Evolutionary conservation across 371 early-diverging fungal species (phyloP).

Genomic region (Mortierella sp.): DNA sequence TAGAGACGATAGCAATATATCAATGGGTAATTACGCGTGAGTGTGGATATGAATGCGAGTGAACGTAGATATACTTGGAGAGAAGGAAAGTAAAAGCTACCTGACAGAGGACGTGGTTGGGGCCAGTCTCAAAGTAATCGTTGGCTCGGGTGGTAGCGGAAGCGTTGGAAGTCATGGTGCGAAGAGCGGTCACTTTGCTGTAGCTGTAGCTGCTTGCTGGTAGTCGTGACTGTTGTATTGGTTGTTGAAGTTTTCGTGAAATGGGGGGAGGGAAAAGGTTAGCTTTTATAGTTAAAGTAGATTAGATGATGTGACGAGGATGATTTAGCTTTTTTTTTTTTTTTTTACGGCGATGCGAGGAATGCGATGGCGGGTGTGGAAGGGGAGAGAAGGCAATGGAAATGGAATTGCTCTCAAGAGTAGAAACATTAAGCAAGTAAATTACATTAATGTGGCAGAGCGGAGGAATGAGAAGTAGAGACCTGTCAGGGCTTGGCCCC

Average conservation of each 20-base stretch:
- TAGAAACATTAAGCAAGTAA: neutral
- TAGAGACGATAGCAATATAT: neutral
- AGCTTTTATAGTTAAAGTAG: neutral
- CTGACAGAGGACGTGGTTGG: slow-evolving; percentile 41
- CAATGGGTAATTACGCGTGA: no score
- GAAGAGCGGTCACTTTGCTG: neutral
- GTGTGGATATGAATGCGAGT: neutral
- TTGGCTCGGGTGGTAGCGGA: neutral
- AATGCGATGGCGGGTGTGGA: slow-evolving; percentile 14
- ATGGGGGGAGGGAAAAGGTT: neutral
- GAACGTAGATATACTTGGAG: neutral
- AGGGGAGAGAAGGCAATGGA: slow-evolving; percentile 45
- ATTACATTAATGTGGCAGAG: neutral
- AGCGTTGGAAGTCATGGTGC: slow-evolving; percentile 6
- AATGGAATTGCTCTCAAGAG: neutral
- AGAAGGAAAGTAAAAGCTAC: slow-evolving; percentile 6
- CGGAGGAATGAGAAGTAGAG: neutral
- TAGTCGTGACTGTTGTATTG: neutral
- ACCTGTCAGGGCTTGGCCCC: neutral
- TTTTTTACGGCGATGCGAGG: neutral
- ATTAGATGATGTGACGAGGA: neutral
- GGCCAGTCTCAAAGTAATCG: slow-evolving; percentile 49
- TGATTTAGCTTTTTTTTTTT: neutral
- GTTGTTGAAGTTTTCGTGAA: neutral
- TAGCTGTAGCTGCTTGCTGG: neutral